Conservation (phyloP, 1,139 yeast genomes). For the Casaregolazyma suthepensis region DNA sequence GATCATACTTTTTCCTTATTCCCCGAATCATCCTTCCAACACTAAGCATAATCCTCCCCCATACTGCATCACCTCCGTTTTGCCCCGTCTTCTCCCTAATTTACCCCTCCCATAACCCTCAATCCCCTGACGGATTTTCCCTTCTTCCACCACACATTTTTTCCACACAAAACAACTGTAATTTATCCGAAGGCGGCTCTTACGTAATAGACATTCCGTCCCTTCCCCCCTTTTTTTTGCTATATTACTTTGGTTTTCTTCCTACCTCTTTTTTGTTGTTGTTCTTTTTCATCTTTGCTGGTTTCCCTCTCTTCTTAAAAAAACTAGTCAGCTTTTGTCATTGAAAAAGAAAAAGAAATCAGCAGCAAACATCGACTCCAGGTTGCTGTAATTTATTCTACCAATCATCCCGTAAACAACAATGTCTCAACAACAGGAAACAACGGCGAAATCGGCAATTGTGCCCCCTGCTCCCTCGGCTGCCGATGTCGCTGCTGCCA, state of each 20-base stretch:
- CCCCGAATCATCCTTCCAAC: no score
- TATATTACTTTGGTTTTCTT: background rate
- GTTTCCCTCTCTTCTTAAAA: background rate
- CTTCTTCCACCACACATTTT: background rate
- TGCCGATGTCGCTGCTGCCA: constrained; percentile 34
- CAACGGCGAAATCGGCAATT: constrained; percentile 31
- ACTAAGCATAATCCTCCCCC: no score
- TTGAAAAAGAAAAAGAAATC: background rate
- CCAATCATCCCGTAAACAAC: background rate
- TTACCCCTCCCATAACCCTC: background rate
- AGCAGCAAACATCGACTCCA: background rate
- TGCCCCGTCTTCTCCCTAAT: no score
- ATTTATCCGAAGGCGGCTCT: background rate
- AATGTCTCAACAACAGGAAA: constrained; percentile 10
- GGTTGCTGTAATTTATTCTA: background rate
- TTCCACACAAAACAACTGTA: background rate
- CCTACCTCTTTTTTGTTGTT: no score
- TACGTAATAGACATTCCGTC: background rate
- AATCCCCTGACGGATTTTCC: background rate
- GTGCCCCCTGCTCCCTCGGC: constrained; percentile 38
- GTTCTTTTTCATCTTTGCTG: background rate
- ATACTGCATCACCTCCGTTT: no score
- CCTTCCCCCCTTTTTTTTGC: background rate
- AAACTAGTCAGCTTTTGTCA: background rate
- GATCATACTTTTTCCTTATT: no score